Base-by-base conservation (phyloP, 139 green algal genomes). In the Coccomyxa sp. region DNA sequence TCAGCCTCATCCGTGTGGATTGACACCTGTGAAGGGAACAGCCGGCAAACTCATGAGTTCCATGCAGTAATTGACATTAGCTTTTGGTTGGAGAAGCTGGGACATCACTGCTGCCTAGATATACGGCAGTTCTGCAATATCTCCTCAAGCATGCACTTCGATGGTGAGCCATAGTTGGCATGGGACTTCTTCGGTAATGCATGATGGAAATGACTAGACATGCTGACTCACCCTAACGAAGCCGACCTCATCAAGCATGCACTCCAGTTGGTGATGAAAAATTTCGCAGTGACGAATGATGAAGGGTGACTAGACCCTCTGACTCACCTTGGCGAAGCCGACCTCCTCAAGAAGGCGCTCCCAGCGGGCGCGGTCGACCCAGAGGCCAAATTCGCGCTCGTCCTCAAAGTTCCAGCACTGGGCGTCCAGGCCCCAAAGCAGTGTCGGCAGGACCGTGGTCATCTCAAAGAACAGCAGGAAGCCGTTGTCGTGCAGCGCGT, bases 391-490 rank as follows among this genome's bases (percentile, higher is more conserved):
- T 10, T 67, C 57, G 10, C 77, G 45, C n/a, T 68, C 57, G 57
- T 81, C 77, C 21, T 31, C 21, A 25, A 45, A 51, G 21, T 51
- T 30, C 77, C 77, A 81, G 45, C n/a, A 67, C 23, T 32, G 25
- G 16, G 21, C 51, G 51, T 68, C 51, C 51, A 81, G 57, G 51
- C 77, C 71, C 71, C 71, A 77, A 9, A 77, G 71, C 71, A 77
- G 71, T n/a, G 71, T 77, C 0, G 71, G 71, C 71, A 77, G 25
- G 23, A 77, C n/a, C 27, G 25, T 77, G 21, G 71, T 77, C 71
- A 77, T 77, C 71, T 77, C 71, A n/a, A 77, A 77, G 71, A 77
- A 77, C 10, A 77, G 25, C 71, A 77, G 71, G 12, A 77, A 77
- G 71, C 71, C 71, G 71, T 38, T 38, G 71, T 77, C 71, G 23